Conservation (phyloP, 139 green algal genomes). For the Pseudopediastrum boryanum region DNA sequence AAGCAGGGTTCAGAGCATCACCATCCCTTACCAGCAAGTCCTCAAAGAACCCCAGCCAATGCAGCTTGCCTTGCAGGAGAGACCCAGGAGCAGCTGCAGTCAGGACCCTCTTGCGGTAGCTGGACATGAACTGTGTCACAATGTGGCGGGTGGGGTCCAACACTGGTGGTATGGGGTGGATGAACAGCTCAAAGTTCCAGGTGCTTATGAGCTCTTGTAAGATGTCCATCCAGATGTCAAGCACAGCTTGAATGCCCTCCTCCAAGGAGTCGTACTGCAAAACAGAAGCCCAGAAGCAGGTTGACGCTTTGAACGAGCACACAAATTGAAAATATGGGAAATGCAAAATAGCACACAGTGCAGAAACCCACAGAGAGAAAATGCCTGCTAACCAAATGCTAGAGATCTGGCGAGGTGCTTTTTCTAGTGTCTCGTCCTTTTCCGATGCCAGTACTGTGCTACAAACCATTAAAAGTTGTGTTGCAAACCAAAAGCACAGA, state of each 20-base stretch:
- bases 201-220: constrained; percentile 45
- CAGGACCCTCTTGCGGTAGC: constrained; percentile 36
- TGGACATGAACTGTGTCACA: constrained; percentile 56
- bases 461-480: not conserved
- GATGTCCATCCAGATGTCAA: constrained; percentile 63
- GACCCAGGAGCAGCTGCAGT: constrained; percentile 13
- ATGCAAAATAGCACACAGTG: not conserved
- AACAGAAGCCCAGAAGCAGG: not conserved
- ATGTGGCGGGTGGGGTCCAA: constrained; percentile 64
- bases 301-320: not conserved
- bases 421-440: not conserved
- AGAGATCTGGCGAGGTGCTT: too few relatives aligned
- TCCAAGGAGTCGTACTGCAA: constrained; percentile 69
- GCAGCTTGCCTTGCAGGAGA: constrained; percentile 26
- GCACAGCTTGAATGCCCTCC: constrained; percentile 60
- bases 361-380: too few relatives aligned
- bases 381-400: too few relatives aligned
- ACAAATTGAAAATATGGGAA: not conserved
- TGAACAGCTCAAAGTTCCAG: constrained; percentile 59
- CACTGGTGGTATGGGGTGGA: constrained; percentile 76
- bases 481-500: too few relatives aligned
- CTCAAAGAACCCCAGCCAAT: constrained; percentile 74
- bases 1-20: constrained; percentile 26
- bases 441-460: not conserved
- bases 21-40: constrained; percentile 47